Evolutionary conservation across 2,329 filamentous ascomycete genomes (phyloP).

Genomic region (Penicillium digitatum): DNA sequence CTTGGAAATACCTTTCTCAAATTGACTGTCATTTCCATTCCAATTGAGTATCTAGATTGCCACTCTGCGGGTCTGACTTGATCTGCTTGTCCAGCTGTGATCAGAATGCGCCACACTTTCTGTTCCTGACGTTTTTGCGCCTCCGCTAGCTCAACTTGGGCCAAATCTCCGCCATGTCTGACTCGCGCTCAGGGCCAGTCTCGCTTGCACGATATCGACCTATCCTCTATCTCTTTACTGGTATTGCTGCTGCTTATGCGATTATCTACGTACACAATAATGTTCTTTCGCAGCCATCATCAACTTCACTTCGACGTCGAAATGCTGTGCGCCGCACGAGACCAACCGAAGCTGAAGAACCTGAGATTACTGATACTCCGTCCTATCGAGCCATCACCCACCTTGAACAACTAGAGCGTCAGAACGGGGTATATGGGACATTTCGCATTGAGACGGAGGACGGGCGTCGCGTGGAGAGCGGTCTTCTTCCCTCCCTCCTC

Average conservation of each 20-base stretch:
- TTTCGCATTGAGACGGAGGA: slow-evolving; percentile 44
- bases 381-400: slow-evolving; percentile 39
- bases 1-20: background rate
- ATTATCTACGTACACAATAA: slow-evolving; percentile 39
- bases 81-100: background rate
- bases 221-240: slow-evolving; percentile 41
- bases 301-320: slow-evolving; percentile 36
- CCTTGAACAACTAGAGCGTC: slow-evolving; percentile 39
- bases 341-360: slow-evolving; percentile 27
- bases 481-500: slow-evolving; percentile 42
- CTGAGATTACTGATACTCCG: slow-evolving; percentile 28
- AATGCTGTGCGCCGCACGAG: slow-evolving; percentile 39
- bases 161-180: slow-evolving; percentile 31
- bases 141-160: slow-evolving; percentile 16
- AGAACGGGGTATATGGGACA: slow-evolving; percentile 42
- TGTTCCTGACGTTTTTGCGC: slow-evolving; percentile 12
- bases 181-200: slow-evolving; percentile 28
- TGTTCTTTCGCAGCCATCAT: slow-evolving; percentile 25
- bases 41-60: background rate
- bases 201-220: slow-evolving; percentile 41
- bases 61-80: background rate
- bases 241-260: slow-evolving; percentile 42
- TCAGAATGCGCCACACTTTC: slow-evolving; percentile 16
- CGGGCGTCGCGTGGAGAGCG: slow-evolving; percentile 41
- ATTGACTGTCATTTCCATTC: background rate